A percentile compares a stretch with the other conserved stretches of the same genome.
Conservation (phyloP, 169 alveolate species). For the Babesia ovata region DNA sequence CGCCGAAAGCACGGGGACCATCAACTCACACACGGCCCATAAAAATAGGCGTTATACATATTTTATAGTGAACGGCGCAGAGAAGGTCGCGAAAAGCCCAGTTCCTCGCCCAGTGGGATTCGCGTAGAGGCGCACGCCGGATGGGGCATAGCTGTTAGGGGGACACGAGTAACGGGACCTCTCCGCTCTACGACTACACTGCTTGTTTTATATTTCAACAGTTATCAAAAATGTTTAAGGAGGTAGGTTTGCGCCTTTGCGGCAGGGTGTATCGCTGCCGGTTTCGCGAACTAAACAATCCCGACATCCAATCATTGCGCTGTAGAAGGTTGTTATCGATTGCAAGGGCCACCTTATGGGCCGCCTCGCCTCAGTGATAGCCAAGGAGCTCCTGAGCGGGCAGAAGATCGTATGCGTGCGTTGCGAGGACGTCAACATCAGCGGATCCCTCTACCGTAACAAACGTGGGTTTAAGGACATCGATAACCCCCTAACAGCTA, state of each 20-base stretch:
- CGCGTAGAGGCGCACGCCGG: slow-evolving; percentile 20
- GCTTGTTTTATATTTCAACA: slow-evolving; percentile 7
- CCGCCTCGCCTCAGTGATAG: slow-evolving; percentile 97
- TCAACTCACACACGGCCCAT: too few relatives aligned
- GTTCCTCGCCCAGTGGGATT: neutral
- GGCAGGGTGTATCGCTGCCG: neutral
- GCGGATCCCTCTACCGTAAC: slow-evolving; percentile 95
- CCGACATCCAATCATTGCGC: slow-evolving; percentile 4
- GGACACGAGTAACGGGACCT: slow-evolving; percentile 5
- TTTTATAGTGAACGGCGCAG: too few relatives aligned
- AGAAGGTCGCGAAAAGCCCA: too few relatives aligned
- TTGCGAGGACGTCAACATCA: slow-evolving; percentile 94
- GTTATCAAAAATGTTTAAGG: slow-evolving; percentile 65
- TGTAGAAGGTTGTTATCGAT: slow-evolving; percentile 87
- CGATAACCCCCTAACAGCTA: neutral
- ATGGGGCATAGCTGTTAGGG: slow-evolving; percentile 37
- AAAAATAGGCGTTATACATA: too few relatives aligned
- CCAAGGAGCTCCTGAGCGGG: slow-evolving; percentile 97
- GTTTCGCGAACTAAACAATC: neutral
- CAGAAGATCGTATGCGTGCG: slow-evolving; percentile 96
- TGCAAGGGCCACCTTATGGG: slow-evolving; percentile 98
- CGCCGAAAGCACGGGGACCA: too few relatives aligned
- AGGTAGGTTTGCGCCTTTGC: slow-evolving; percentile 32
- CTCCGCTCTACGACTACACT: neutral
- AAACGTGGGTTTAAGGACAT: slow-evolving; percentile 64